These are phyloP conservation scores for Diplodia sapinea DNA, from an alignment of 2,329 filamentous ascomycete genomes.

Conservation along the genomic window DNA sequence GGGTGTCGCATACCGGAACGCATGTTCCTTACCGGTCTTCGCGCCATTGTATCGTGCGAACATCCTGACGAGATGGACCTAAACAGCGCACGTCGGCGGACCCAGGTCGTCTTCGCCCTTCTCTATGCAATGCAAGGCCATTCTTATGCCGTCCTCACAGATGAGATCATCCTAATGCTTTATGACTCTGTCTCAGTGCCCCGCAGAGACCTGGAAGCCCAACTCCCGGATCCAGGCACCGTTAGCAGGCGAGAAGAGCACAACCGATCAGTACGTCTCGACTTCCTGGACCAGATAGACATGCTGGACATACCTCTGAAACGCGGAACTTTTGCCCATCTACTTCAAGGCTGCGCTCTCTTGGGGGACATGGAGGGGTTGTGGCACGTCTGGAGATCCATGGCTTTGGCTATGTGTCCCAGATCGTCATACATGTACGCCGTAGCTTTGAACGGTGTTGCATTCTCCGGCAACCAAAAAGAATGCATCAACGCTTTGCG, in stretches of 20 bases:
- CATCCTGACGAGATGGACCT: conserved; percentile 5
- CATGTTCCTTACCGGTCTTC: conserved; percentile 20
- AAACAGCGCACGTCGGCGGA: background rate
- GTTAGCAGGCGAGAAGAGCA: background rate
- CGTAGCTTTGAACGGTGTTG: conserved; percentile 59
- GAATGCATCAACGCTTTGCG: conserved; percentile 58
- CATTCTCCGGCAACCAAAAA: conserved; percentile 51
- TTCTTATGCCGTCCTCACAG: conserved; percentile 48
- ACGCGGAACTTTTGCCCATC: conserved; percentile 43
- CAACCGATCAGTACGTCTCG: conserved; percentile 2
- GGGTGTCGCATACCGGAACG: conserved; percentile 18
- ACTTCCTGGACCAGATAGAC: conserved; percentile 32
- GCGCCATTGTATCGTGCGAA: conserved; percentile 1
- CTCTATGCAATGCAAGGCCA: conserved; percentile 45
- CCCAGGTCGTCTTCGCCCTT: conserved; percentile 34
- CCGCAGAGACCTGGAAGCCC: conserved; percentile 5
- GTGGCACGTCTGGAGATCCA: conserved; percentile 66
- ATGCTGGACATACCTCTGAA: conserved; percentile 37
- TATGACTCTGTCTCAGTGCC: conserved; percentile 40
- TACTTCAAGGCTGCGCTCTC: conserved; percentile 50
- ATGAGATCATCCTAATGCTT: conserved; percentile 56
- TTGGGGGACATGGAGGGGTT: conserved; percentile 62
- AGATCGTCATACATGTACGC: conserved; percentile 63
- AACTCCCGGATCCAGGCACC: conserved; percentile 9
- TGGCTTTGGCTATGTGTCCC: conserved; percentile 56